These are phyloP conservation scores for Madurella fahalii DNA, from an alignment of 2,329 filamentous ascomycete genomes.

Conservation along the genomic window DNA sequence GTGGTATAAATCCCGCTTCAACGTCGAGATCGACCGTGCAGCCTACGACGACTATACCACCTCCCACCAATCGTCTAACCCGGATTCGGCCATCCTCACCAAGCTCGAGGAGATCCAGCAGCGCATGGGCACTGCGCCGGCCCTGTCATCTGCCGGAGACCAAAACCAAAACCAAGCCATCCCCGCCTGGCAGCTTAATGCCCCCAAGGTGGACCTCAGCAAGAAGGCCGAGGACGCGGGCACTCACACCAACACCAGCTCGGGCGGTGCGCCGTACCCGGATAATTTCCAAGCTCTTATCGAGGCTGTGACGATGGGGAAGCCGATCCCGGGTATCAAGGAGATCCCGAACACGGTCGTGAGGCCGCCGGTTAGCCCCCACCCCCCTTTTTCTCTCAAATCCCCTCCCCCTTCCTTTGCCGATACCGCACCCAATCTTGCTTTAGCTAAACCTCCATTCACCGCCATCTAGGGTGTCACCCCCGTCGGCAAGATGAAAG, in stretches of 20 bases:
- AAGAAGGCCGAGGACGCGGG: conserved; percentile 37
- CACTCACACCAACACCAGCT: conserved; percentile 7
- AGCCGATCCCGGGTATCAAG: conserved; percentile 80
- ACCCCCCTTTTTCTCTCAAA: too few species aligned
- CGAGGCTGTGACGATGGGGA: conserved; percentile 75
- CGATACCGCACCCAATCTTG: too few species aligned
- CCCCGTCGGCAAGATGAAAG: conserved; percentile 44
- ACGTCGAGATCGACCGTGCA: conserved; percentile 20
- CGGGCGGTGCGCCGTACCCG: conserved; percentile 62
- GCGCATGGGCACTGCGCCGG: conserved; percentile 17
- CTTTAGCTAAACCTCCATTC: neutral
- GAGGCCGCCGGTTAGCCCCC: conserved; percentile 64
- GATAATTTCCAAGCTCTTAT: conserved; percentile 82
- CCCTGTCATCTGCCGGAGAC: neutral
- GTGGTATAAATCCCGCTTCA: conserved; percentile 25
- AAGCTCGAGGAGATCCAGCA: conserved; percentile 24
- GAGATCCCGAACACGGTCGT: conserved; percentile 80
- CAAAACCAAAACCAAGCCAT: conserved; percentile 7
- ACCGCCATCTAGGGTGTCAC: conserved; percentile 33
- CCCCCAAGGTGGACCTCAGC: conserved; percentile 45
- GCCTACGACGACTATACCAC: conserved; percentile 20
- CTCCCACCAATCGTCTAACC: conserved; percentile 1
- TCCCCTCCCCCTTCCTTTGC: conserved; percentile 1
- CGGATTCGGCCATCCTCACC: conserved; percentile 23
- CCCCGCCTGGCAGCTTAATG: conserved; percentile 46